Base-by-base conservation (phyloP, 257 asterid genomes). In the Rhazya stricta region DNA sequence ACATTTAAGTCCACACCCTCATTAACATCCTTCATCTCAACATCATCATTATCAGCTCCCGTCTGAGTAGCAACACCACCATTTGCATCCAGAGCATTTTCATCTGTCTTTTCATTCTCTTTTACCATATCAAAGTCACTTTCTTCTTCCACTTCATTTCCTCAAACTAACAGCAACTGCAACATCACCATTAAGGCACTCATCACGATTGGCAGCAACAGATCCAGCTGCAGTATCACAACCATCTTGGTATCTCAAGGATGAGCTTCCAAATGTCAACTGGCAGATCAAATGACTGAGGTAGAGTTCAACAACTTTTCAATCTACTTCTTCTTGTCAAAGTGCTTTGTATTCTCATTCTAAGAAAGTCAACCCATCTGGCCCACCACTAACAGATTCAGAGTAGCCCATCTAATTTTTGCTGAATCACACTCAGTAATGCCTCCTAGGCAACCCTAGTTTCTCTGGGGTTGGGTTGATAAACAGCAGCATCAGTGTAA, bases 391-490 rank as follows among this genome's bases (percentile, higher is more conserved):
- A 19, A 79, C 83, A 43, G 75, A 18, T 71, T 75, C 27, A 80
- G 72, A 9, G 43, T 39, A 76, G 76, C 68, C 82, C 79, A 27
- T 79, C 79, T 0, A 79, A 66, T 25, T 79, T 79, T 57, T 69
- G 67, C 79, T 79, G 82, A 57, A 79, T 79, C 29, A 69, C 15
- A 25, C 75, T 74, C 4, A 79, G 76, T 79, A 79, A 74, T 11
- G 72, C 73, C 75, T 79, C 82, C 11, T 74, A 79, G 19, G 82
- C n/a, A n/a, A 79, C 79, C 68, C 79, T 79, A 37, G 79, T 79
- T n/a, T 41, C 79, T 50, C 74, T 79, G 9, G 82, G 67, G 41
- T 79, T 74, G 19, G 73, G 82, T 56, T 79, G 79, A 56, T 79
- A 79, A 46, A 75, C 75, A 4, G 72, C 82, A 39, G 68, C 82